Conservation (phyloP, 2,329 filamentous ascomycete species). For the Diplodia corticola region DNA sequence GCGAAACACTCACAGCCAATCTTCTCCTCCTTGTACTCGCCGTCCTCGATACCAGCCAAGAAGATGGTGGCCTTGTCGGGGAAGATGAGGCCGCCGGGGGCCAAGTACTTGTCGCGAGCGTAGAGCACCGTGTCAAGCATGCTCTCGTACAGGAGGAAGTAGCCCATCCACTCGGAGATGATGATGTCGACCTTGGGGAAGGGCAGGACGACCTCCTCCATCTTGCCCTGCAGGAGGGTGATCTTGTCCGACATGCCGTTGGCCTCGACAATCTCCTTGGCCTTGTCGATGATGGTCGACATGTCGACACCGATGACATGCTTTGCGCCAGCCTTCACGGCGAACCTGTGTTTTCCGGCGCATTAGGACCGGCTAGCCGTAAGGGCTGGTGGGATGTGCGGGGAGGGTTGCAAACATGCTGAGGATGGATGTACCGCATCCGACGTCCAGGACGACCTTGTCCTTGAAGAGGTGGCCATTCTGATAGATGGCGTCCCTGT, state of each 20-base stretch:
- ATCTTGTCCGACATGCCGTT: conserved; percentile 97
- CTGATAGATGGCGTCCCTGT: conserved; percentile 96
- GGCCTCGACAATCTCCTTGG: conserved; percentile 85
- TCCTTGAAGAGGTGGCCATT: conserved; percentile 93
- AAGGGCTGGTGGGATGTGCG: conserved; percentile 15
- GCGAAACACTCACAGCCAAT: conserved; percentile 77
- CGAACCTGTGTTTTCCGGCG: conserved; percentile 68
- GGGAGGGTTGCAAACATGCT: conserved; percentile 73
- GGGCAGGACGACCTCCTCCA: conserved; percentile 95
- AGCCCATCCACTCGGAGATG: conserved; percentile 99
- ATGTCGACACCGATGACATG: conserved; percentile 99
- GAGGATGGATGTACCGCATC: conserved; percentile 95
- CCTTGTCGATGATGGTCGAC: conserved; percentile 99
- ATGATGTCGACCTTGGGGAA: conserved; percentile 98
- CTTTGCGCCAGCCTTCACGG: conserved; percentile 91
- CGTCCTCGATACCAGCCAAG: conserved; percentile 95
- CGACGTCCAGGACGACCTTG: conserved; percentile 93
- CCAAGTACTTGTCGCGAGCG: conserved; percentile 85
- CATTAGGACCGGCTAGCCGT: conserved; percentile 25
- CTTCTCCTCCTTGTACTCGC: conserved; percentile 99
- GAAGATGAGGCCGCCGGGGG: conserved; percentile 88
- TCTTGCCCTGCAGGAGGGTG: conserved; percentile 97
- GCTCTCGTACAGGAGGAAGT: conserved; percentile 97
- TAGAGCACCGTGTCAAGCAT: conserved; percentile 99
- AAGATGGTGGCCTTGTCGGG: conserved; percentile 98